Conservation (phyloP, 352 stramenopile species). For the Phytopythium boreale region DNA sequence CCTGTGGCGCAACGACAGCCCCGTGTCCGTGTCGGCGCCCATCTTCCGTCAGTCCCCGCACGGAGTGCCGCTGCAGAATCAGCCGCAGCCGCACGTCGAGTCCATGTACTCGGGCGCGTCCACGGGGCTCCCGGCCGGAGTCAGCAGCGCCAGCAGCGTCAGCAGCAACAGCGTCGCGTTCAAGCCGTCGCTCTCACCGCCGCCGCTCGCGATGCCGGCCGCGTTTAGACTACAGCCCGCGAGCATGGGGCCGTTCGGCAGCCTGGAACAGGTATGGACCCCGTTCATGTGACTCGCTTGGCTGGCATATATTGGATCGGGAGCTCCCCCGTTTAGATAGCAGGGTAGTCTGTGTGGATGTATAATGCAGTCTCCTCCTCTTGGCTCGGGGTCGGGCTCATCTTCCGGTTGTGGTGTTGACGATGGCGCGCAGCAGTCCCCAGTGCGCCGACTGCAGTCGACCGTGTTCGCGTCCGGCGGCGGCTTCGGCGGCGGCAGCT, state of each 20-base stretch:
- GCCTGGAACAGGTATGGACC: constrained; percentile 62
- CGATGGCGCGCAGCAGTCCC: not conserved
- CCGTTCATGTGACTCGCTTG: constrained; percentile 1
- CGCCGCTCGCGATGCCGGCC: not conserved
- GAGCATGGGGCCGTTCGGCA: constrained; percentile 42
- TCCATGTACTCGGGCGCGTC: constrained; percentile 20
- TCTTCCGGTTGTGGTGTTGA: not conserved
- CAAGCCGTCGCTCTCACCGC: constrained; percentile 36
- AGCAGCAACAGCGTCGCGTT: constrained; percentile 14
- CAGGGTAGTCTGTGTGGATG: not conserved
- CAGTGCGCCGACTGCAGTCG: constrained; percentile 5
- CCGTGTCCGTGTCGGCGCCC: constrained; percentile 55
- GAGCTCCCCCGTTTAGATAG: not conserved
- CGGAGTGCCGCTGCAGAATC: constrained; percentile 15
- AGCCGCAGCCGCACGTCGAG: constrained; percentile 23
- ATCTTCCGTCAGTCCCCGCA: constrained; percentile 37
- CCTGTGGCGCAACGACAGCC: constrained; percentile 61
- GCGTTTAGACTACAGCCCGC: constrained; percentile 43
- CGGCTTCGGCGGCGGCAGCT: not conserved
- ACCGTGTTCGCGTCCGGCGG: constrained; percentile 1
- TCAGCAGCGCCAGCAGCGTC: constrained; percentile 10
- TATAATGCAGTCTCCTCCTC: constrained; percentile 1
- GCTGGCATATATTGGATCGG: not conserved
- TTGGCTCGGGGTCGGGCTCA: not conserved
- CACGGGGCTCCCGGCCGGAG: constrained; percentile 20